phyloP scores from a whole-genome alignment of 805 yeast species.

The Starmerella sp. region DNA sequence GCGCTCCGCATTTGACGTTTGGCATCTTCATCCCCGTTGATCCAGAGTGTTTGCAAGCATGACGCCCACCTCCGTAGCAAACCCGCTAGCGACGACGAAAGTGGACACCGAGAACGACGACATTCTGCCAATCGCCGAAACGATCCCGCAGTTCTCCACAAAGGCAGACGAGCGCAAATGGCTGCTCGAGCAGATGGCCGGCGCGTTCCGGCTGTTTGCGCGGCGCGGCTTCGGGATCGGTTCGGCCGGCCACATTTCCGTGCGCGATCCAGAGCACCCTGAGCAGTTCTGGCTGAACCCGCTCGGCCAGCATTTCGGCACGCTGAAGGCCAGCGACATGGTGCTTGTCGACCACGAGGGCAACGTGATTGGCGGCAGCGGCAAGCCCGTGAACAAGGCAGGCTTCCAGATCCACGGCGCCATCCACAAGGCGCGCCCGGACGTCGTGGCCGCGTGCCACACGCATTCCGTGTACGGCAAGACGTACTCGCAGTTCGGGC shows the following conservation, averaged over 20 bases:
- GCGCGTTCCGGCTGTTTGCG: constrained; percentile 70
- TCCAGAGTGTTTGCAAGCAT: background rate
- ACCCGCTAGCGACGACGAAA: background rate
- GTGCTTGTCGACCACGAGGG: constrained; percentile 54
- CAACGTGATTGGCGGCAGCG: constrained; percentile 48
- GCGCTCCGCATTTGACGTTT: no score
- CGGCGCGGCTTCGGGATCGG: constrained; percentile 68
- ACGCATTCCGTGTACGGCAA: constrained; percentile 56
- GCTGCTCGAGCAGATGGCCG: constrained; percentile 60
- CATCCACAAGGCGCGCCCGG: constrained; percentile 55
- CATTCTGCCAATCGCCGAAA: constrained; percentile 16
- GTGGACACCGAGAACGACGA: constrained; percentile 5
- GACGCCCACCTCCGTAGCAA: background rate
- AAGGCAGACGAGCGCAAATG: constrained; percentile 19
- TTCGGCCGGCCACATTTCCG: constrained; percentile 72
- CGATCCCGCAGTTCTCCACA: constrained; percentile 17
- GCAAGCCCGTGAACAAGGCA: constrained; percentile 50
- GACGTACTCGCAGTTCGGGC: constrained; percentile 53
- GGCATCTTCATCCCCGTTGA: no score
- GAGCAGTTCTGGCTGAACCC: constrained; percentile 83
- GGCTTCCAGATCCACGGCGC: constrained; percentile 62
- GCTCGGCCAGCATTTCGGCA: constrained; percentile 57
- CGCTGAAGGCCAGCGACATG: constrained; percentile 49
- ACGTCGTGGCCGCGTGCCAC: constrained; percentile 60
- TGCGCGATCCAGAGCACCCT: constrained; percentile 70